Evolutionary conservation across 164 flowering plant species (phyloP), one percentile per base, ranked within the genome.

Genomic region (Brasenia schreberi): DNA sequence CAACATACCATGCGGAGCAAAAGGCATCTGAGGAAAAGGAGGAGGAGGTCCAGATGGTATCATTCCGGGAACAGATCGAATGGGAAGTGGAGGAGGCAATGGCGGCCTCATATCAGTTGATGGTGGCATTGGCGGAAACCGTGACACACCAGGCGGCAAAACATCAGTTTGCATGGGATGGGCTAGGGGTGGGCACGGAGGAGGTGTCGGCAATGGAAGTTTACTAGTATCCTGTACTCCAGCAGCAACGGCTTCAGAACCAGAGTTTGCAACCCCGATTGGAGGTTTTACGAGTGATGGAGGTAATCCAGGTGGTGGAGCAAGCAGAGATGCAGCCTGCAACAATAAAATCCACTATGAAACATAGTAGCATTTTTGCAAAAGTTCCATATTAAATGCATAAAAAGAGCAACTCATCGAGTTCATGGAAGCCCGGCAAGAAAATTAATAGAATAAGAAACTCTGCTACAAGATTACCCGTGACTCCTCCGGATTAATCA

Each of bases 121-220:
- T 61, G 93, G 96, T 69, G 90, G 90, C 9, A 90, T 94, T 60
- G 87, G 93, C 10, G 86, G 92, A 65, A 88, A 86, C 33, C 81
- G 82, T 59, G 89, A 78, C 66, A 91, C 83, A 52, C 97, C 98
- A 6, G 91, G 98, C 23, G 95, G 93, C 67, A 84, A 75, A 17
- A 84, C 74, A 80, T 88, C 96, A 43, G 90, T 81, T 70, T 83
- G 98, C 65, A 86, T 19, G 43, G 72, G 66, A 43, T 85, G 82
- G 9, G 78, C 43, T 63, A 80, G 59, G 23, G 75, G 66, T 67
- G 87, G 81, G 67, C 87, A 81, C 45, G 81, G 73, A 58, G 76
- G 86, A 56, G 73, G 90, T 44, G 84, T 96, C 33, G 96, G 97
- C 4, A 78, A 78, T 16, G 86, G 92, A 70, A 82, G 63, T 86